Conservation (phyloP, 345 rosid species). For the Acer yangbiense region DNA sequence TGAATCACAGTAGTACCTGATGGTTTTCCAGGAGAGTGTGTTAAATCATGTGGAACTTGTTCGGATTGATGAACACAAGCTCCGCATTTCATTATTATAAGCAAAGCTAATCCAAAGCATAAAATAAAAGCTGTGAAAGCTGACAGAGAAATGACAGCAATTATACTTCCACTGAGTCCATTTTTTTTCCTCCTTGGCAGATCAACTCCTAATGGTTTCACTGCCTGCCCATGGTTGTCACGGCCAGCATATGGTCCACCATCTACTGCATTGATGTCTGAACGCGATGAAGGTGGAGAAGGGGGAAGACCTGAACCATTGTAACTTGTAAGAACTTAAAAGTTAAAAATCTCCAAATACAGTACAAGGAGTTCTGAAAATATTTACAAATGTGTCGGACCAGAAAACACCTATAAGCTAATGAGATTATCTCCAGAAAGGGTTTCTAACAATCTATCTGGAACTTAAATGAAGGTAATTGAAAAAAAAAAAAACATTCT, state of each 20-base stretch:
- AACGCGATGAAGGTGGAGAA: constrained; percentile 54
- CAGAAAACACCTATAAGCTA: constrained; percentile 4
- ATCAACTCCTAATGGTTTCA: constrained; percentile 67
- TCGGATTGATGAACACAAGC: constrained; percentile 26
- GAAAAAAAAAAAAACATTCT: no score
- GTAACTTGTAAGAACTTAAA: constrained; percentile 1
- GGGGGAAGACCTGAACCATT: constrained; percentile 56
- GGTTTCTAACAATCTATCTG: no score
- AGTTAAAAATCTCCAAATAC: not conserved
- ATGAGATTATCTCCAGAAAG: not conserved
- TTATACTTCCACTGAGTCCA: constrained; percentile 37
- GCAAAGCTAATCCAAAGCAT: constrained; percentile 40
- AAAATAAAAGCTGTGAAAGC: constrained; percentile 43
- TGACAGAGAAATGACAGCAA: constrained; percentile 53
- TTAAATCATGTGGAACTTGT: constrained; percentile 19
- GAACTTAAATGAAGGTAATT: no score
- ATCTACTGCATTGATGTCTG: constrained; percentile 34
- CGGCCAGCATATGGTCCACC: constrained; percentile 41
- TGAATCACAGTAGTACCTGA: constrained; percentile 41
- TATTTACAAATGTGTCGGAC: not conserved
- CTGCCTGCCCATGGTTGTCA: constrained; percentile 29
- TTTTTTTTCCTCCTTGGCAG: constrained; percentile 42
- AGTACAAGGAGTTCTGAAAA: not conserved
- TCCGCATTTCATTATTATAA: constrained; percentile 38
- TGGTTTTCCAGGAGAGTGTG: constrained; percentile 34